Conservation (phyloP, 805 yeast genomes). For the Teunomyces tritomae region DNA sequence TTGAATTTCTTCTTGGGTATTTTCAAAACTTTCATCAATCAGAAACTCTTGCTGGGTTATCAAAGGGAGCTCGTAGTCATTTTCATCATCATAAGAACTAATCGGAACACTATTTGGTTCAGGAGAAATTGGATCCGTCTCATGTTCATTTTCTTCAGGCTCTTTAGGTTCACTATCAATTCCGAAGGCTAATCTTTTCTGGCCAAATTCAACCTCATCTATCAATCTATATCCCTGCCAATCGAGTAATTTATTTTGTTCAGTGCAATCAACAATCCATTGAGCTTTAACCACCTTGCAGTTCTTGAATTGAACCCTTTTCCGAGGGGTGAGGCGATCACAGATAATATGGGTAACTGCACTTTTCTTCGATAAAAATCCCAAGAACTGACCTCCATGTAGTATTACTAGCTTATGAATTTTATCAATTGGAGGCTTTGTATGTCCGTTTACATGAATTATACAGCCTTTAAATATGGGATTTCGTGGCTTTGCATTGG, state of each 20-base stretch:
- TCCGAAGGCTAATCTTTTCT: constrained; percentile 30
- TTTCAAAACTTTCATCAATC: constrained; percentile 5
- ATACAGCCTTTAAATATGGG: constrained; percentile 60
- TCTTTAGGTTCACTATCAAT: constrained; percentile 2
- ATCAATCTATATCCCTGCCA: constrained; percentile 70
- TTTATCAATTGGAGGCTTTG: constrained; percentile 72
- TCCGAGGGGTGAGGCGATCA: constrained; percentile 72
- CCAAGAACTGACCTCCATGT: constrained; percentile 78
- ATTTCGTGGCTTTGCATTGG: constrained; percentile 11
- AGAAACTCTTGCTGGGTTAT: constrained; percentile 12
- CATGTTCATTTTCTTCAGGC: neutral
- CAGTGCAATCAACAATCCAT: constrained; percentile 74
- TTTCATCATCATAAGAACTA: neutral
- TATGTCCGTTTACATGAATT: constrained; percentile 86
- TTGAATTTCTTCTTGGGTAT: neutral
- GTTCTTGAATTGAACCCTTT: constrained; percentile 59
- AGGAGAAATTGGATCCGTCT: neutral
- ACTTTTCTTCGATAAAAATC: constrained; percentile 66
- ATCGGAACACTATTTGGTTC: neutral
- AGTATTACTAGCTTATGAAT: constrained; percentile 67
- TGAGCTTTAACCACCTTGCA: constrained; percentile 76
- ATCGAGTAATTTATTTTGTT: constrained; percentile 44
- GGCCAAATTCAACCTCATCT: constrained; percentile 53
- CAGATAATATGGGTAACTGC: constrained; percentile 85
- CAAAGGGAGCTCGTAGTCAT: constrained; percentile 7